phyloP scores from a whole-genome alignment of 139 green algal genomes.

The Chloropicon primus region DNA sequence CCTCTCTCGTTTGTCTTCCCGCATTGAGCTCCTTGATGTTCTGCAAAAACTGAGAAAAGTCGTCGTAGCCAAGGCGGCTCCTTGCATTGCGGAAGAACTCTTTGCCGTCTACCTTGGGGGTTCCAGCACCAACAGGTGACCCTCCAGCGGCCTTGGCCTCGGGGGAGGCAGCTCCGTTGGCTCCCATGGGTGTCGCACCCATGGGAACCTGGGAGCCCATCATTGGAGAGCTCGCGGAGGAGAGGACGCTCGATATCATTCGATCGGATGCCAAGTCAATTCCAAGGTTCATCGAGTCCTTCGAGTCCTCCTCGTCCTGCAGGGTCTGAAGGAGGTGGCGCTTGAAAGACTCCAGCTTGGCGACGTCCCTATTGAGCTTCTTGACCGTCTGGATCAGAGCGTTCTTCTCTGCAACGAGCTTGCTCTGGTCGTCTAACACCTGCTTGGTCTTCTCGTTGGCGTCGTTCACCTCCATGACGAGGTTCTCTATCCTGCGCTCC shows the following conservation, averaged over 20 bases:
- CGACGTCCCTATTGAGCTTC: constrained; percentile 57
- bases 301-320: constrained; percentile 11
- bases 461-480: constrained; percentile 12
- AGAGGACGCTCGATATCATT: background rate
- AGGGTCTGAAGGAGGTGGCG: constrained; percentile 54
- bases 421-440: constrained; percentile 32
- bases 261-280: background rate
- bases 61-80: constrained; percentile 49
- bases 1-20: constrained; percentile 42
- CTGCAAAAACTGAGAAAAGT: constrained; percentile 35
- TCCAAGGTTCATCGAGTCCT: background rate
- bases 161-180: background rate
- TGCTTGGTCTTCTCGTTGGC: constrained; percentile 26
- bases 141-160: background rate
- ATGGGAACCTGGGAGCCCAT: background rate
- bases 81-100: constrained; percentile 21
- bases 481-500: constrained; percentile 3
- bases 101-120: constrained; percentile 15
- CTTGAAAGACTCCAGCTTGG: constrained; percentile 62
- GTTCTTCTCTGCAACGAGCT: constrained; percentile 42
- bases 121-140: background rate
- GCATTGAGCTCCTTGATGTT: constrained; percentile 63
- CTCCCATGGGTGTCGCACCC: background rate
- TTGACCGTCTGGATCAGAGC: constrained; percentile 60
- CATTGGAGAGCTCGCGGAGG: background rate